A percentile compares a stretch with the other conserved stretches of the same genome.
Evolutionary conservation across 2,329 filamentous ascomycete genomes (phyloP).

Genomic region (Fusarium torulosum): DNA sequence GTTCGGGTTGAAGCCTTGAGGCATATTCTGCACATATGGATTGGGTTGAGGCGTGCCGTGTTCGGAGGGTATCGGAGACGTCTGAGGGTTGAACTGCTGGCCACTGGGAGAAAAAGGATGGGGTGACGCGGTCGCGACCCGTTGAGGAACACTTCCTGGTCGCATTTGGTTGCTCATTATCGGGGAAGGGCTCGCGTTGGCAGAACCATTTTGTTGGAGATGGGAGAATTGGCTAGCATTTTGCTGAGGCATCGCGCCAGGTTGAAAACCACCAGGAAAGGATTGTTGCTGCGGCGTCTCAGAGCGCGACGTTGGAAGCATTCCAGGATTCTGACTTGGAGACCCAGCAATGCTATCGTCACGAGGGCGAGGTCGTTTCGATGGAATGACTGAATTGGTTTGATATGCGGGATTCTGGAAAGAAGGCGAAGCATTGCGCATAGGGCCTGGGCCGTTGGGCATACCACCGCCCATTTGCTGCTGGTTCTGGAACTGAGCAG

Average conservation of each 20-base stretch:
- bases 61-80: constrained; percentile 82
- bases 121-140: constrained; percentile 91
- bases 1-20: constrained; percentile 69
- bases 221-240: constrained; percentile 81
- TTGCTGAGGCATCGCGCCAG: constrained; percentile 69
- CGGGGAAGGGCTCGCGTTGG: constrained; percentile 90
- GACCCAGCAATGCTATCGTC: constrained; percentile 89
- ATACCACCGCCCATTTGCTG: constrained; percentile 69
- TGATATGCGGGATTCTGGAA: constrained; percentile 85
- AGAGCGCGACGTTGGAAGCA: constrained; percentile 85
- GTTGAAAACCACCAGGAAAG: constrained; percentile 78
- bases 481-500: constrained; percentile 67
- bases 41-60: constrained; percentile 81
- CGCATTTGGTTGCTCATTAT: constrained; percentile 87
- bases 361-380: constrained; percentile 84
- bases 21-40: constrained; percentile 73
- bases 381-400: constrained; percentile 87
- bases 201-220: constrained; percentile 82
- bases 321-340: constrained; percentile 79
- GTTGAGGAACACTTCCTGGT: constrained; percentile 77
- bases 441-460: constrained; percentile 84
- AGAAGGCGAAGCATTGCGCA: constrained; percentile 83
- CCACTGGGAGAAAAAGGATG: constrained; percentile 87
- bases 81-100: constrained; percentile 77
- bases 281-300: constrained; percentile 88